Conservation (phyloP, 331 rosid species). For the Stylosanthes scabra region DNA sequence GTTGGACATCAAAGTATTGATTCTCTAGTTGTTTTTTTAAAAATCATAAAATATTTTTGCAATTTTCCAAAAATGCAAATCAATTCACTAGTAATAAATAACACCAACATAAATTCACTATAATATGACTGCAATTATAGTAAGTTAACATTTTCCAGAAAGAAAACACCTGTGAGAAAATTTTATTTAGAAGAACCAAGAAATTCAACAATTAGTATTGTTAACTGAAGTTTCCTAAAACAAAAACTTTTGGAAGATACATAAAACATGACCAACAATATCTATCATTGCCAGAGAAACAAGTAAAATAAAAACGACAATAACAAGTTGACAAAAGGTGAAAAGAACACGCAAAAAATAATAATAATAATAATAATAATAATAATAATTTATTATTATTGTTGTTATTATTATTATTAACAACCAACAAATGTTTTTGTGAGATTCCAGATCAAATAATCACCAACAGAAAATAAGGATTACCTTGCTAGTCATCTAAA, state of each 20-base stretch:
- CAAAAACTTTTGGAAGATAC: neutral
- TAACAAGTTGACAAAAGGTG: neutral
- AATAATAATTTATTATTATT: no score
- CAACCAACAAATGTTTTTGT: neutral
- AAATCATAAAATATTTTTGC: no score
- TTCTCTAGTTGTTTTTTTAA: no score
- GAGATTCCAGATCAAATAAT: slow-evolving; percentile 11
- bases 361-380: neutral
- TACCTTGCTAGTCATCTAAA: neutral
- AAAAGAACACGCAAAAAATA: neutral
- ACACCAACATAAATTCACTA: no score
- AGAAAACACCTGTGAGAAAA: neutral
- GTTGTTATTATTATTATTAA: no score
- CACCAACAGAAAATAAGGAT: neutral
- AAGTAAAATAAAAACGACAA: neutral
- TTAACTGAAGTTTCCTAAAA: neutral
- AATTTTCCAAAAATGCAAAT: no score
- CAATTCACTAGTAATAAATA: no score
- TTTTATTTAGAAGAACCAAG: neutral
- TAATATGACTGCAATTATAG: neutral
- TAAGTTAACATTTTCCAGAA: neutral
- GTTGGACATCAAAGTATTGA: no score
- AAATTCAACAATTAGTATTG: neutral
- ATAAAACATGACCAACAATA: slow-evolving; percentile 2
- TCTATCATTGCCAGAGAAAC: neutral